phyloP scores from a whole-genome alignment of 371 early-diverging fungal species.

The Rhizopus sp. region DNA sequence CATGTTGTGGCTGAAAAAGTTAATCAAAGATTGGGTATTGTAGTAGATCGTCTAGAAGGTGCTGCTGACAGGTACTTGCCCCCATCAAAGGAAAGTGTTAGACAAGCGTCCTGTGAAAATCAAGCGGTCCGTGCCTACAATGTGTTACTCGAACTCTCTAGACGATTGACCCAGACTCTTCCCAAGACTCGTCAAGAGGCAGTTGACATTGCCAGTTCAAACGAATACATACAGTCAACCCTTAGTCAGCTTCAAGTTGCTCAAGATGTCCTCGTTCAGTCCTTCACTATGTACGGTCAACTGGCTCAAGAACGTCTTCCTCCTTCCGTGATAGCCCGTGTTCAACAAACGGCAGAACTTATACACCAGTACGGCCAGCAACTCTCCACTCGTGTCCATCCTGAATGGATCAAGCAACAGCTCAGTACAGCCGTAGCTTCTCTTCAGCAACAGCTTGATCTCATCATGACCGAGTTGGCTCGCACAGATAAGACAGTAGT shows the following conservation, averaged over 20 bases:
- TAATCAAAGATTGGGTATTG: conserved; percentile 41
- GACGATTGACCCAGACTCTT: conserved; percentile 29
- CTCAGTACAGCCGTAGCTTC: conserved; percentile 41
- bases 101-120: conserved; percentile 13
- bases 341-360: conserved; percentile 26
- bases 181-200: conserved; percentile 41
- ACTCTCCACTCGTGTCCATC: conserved; percentile 33
- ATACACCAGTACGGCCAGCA: conserved; percentile 11
- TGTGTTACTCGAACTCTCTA: conserved; percentile 33
- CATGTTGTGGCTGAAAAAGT: conserved; percentile 46
- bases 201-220: conserved; percentile 19
- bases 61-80: conserved; percentile 56
- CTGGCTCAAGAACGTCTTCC: conserved; percentile 37
- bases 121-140: conserved; percentile 40
- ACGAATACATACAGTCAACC: conserved; percentile 24
- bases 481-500: conserved; percentile 49
- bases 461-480: conserved; percentile 42
- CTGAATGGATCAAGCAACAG: conserved; percentile 51
- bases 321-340: conserved; percentile 21
- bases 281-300: conserved; percentile 30
- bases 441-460: conserved; percentile 46
- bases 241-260: conserved; percentile 24
- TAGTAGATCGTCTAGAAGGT: conserved; percentile 49
- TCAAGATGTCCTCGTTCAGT: conserved; percentile 32
- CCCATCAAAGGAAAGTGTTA: conserved; percentile 28